Percentiles rank a stretch among this genome's conserved stretches.
Conservation (phyloP, 1,139 yeast species). For the Maudiozyma humilis region DNA sequence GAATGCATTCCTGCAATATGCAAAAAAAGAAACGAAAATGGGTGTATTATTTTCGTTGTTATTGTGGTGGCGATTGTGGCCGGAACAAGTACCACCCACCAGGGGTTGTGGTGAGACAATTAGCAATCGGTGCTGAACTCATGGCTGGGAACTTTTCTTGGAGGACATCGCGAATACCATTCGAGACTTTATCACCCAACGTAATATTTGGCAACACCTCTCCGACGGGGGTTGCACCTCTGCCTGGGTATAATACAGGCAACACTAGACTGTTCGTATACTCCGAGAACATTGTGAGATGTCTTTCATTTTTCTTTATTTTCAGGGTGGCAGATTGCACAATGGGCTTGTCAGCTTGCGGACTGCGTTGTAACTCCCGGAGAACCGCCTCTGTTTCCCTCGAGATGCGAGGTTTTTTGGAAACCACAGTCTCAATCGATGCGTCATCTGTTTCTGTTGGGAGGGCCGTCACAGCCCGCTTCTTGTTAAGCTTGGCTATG, state of each 20-base stretch:
- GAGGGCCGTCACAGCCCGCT: neutral
- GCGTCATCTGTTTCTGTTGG: neutral
- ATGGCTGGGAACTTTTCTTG: neutral
- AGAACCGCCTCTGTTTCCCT: neutral
- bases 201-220: neutral
- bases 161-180: neutral
- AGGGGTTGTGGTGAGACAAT: neutral
- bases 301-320: neutral
- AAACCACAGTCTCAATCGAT: neutral
- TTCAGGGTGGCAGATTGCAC: neutral
- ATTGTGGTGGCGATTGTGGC: too few species aligned
- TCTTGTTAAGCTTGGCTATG: conserved; percentile 18
- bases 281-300: conserved; percentile 14
- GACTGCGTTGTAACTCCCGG: neutral
- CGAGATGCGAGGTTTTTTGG: neutral
- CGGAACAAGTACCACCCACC: neutral
- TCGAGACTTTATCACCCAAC: neutral
- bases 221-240: neutral
- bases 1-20: neutral
- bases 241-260: neutral
- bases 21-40: neutral
- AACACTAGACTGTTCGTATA: conserved; percentile 13
- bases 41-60: too few species aligned
- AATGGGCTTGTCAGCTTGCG: too few species aligned
- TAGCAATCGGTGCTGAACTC: neutral